A percentile compares a stretch with the other conserved stretches of the same genome.
Conservation (phyloP, 257 asterid species). For the Gentiana dahurica region DNA sequence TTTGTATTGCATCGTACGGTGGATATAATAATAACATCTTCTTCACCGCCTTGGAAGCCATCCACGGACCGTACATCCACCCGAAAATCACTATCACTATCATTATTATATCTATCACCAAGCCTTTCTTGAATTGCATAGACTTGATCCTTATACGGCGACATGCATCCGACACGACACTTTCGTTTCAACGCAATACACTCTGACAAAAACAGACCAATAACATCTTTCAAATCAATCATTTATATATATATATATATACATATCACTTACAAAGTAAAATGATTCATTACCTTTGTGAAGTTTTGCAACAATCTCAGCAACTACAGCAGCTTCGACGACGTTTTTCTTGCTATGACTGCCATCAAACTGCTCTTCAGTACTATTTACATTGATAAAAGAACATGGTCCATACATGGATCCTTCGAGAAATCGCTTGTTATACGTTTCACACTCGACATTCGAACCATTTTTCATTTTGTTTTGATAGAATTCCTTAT, state of each 20-base stretch:
- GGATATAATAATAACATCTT: conserved; percentile 62
- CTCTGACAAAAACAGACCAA: conserved; percentile 18
- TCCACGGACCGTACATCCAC: conserved; percentile 64
- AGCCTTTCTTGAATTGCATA: conserved; percentile 43
- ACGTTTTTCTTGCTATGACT: conserved; percentile 35
- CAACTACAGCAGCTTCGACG: conserved; percentile 45
- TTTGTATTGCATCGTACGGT: conserved; percentile 59
- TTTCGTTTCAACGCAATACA: conserved; percentile 23
- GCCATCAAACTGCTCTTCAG: conserved; percentile 37
- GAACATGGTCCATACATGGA: conserved; percentile 49
- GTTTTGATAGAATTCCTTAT: conserved; percentile 40
- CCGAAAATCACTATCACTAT: conserved; percentile 35
- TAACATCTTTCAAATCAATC: no score
- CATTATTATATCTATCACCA: conserved; percentile 43
- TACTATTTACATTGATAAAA: conserved; percentile 43
- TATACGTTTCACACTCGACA: conserved; percentile 27
- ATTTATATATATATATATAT: no score
- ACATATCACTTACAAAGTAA: neutral
- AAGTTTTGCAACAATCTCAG: conserved; percentile 53
- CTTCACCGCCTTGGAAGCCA: conserved; percentile 91
- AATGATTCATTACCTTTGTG: conserved; percentile 22
- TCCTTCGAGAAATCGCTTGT: conserved; percentile 34
- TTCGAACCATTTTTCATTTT: conserved; percentile 42
- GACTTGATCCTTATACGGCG: conserved; percentile 78
- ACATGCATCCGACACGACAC: conserved; percentile 64